Conservation (phyloP, 495 filamentous ascomycete genomes). For the Cryomyces minteri region DNA sequence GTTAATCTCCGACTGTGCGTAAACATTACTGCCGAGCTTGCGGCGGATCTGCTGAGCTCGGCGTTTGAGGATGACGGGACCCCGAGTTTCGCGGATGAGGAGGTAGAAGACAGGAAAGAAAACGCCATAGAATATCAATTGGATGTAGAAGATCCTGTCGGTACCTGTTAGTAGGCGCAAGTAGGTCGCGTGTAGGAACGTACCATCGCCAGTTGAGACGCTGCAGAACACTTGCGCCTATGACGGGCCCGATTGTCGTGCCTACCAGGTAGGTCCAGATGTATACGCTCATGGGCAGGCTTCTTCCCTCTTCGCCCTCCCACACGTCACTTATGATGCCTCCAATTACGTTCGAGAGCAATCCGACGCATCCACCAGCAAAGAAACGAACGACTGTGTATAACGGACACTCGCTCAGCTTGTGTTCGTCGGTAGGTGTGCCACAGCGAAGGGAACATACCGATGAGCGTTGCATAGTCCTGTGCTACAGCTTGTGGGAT, state of each 20-base stretch:
- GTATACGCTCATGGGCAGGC: conserved; percentile 29
- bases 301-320: conserved; percentile 20
- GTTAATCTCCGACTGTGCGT: conserved; percentile 23
- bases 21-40: conserved; percentile 14
- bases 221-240: conserved; percentile 25
- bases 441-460: too few relatives aligned
- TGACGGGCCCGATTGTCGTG: conserved; percentile 28
- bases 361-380: conserved; percentile 26
- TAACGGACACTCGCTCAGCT: too few relatives aligned
- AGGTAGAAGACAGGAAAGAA: conserved; percentile 23
- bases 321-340: conserved; percentile 32
- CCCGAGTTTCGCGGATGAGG: conserved; percentile 25
- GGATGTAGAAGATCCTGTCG: conserved; percentile 27
- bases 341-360: conserved; percentile 27
- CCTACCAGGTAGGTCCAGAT: conserved; percentile 25
- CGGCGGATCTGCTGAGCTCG: conserved; percentile 19
- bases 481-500: conserved; percentile 30
- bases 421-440: too few relatives aligned
- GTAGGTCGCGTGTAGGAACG: neutral
- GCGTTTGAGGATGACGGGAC: conserved; percentile 20
- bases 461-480: conserved; percentile 31
- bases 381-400: conserved; percentile 22
- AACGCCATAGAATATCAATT: conserved; percentile 26
- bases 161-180: neutral
- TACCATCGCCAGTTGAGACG: conserved; percentile 27